Conservation (phyloP, 805 yeast genomes). For the Candida hispaniensis region DNA sequence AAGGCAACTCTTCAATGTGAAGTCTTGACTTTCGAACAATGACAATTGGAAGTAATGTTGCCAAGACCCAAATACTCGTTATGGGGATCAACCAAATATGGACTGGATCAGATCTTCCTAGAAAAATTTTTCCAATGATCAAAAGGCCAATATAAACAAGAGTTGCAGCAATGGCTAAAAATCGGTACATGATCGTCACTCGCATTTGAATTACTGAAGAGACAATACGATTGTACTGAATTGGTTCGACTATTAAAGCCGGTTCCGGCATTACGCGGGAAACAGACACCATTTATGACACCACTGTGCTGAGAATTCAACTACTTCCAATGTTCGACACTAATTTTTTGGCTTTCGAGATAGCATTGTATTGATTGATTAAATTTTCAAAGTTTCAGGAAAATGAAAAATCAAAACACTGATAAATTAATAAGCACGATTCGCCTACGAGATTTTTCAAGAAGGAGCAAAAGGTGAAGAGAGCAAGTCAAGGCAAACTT, state of each 20-base stretch:
- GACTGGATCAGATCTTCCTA: neutral
- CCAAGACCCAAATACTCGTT: slow-evolving; percentile 6
- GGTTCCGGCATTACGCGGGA: slow-evolving; percentile 16
- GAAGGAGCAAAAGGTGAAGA: too few relatives aligned
- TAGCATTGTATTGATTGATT: too few relatives aligned
- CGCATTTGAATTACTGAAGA: slow-evolving; percentile 10
- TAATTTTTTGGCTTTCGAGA: too few relatives aligned
- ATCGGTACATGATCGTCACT: slow-evolving; percentile 12
- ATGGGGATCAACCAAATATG: slow-evolving; percentile 10
- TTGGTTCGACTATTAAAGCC: slow-evolving; percentile 7
- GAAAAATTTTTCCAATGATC: neutral
- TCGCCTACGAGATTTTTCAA: too few relatives aligned
- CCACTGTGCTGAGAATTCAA: too few relatives aligned
- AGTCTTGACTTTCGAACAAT: slow-evolving; percentile 18
- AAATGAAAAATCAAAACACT: too few relatives aligned
- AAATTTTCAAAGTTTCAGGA: too few relatives aligned
- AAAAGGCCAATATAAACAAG: slow-evolving; percentile 1
- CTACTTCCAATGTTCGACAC: too few relatives aligned
- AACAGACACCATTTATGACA: slow-evolving; percentile 15
- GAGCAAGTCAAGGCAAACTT: too few relatives aligned
- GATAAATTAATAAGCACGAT: too few relatives aligned
- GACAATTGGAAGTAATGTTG: slow-evolving; percentile 15
- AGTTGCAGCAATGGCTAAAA: slow-evolving; percentile 2
- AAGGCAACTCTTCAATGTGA: slow-evolving; percentile 15
- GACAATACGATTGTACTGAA: slow-evolving; percentile 8